A percentile compares a stretch with the other conserved stretches of the same genome.
Evolutionary conservation across 331 rosid species (phyloP).

Genomic region (Prunus yedoensis): DNA sequence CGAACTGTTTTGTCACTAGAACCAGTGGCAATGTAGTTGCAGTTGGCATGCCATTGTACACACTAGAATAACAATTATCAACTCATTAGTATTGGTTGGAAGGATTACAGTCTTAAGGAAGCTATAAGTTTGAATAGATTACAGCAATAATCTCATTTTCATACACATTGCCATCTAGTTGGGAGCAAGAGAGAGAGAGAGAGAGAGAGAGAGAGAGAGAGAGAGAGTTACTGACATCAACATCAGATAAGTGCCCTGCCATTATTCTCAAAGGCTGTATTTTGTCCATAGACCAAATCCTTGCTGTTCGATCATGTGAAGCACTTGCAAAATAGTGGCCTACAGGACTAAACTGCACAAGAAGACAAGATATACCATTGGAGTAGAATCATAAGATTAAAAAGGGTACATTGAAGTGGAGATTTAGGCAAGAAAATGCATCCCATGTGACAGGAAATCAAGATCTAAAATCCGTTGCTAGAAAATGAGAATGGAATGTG

Average conservation of each 20-base stretch:
- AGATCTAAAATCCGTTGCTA: not conserved
- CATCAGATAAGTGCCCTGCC: slow-evolving; percentile 99
- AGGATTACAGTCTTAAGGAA: too few relatives aligned
- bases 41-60: slow-evolving; percentile 98
- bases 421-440: slow-evolving; percentile 6
- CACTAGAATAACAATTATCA: slow-evolving; percentile 47
- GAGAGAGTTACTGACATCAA: slow-evolving; percentile 71
- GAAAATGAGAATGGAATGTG: not conserved
- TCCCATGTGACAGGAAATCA: not conserved
- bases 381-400: not conserved
- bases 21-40: slow-evolving; percentile 98
- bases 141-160: too few relatives aligned
- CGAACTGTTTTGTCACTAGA: slow-evolving; percentile 97
- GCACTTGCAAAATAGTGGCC: slow-evolving; percentile 97
- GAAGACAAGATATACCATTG: slow-evolving; percentile 33
- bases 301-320: slow-evolving; percentile 97
- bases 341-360: slow-evolving; percentile 86
- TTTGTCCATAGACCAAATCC: slow-evolving; percentile 93
- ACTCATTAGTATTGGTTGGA: slow-evolving; percentile 9
- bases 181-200: not conserved
- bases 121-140: too few relatives aligned
- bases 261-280: slow-evolving; percentile 88
- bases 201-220: not conserved
- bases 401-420: not conserved
- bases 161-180: too few relatives aligned